Conservation (phyloP, 371 early-diverging fungal species). For the Blakeslea trispora region DNA sequence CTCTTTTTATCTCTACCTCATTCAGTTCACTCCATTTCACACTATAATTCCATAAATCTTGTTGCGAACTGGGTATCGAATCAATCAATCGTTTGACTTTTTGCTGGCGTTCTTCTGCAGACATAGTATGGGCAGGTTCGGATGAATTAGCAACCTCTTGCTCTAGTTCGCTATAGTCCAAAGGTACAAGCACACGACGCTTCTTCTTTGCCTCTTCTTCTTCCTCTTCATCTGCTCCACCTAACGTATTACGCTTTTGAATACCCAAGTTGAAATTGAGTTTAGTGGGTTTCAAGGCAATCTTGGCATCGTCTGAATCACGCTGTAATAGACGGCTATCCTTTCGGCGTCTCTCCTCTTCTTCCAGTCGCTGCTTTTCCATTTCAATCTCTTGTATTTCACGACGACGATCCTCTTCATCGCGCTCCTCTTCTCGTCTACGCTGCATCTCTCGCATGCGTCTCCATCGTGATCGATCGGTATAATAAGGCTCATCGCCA, state of each 20-base stretch:
- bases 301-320: conserved; percentile 38
- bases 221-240: conserved; percentile 60
- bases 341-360: conserved; percentile 37
- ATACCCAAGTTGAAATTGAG: conserved; percentile 51
- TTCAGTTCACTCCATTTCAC: conserved; percentile 80
- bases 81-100: conserved; percentile 69
- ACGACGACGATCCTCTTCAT: conserved; percentile 66
- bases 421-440: conserved; percentile 69
- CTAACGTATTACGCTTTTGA: conserved; percentile 42
- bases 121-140: conserved; percentile 2
- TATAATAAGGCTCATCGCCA: conserved; percentile 70
- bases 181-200: conserved; percentile 62
- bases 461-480: conserved; percentile 77
- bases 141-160: no score
- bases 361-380: conserved; percentile 29
- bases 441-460: conserved; percentile 58
- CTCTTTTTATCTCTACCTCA: no score
- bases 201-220: conserved; percentile 56
- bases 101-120: conserved; percentile 58
- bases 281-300: conserved; percentile 47
- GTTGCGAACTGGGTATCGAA: conserved; percentile 78
- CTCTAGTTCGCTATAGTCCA: conserved; percentile 55
- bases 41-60: conserved; percentile 72
- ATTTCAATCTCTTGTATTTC: conserved; percentile 62
- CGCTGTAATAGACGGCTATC: conserved; percentile 32